Conservation (phyloP, 192 early-diverging fungal species). For the Backusella sp. region DNA sequence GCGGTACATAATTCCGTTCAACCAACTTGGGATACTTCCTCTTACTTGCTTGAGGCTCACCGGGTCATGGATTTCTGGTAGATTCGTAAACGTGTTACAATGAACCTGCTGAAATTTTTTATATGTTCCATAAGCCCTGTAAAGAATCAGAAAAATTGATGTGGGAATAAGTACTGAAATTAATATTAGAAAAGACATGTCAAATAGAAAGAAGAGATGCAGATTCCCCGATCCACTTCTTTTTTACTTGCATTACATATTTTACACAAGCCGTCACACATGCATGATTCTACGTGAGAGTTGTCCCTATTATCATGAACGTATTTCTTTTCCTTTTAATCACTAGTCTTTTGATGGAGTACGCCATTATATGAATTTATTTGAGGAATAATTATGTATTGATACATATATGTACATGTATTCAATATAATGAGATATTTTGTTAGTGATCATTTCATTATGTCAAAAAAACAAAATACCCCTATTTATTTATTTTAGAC, state of each 20-base stretch:
- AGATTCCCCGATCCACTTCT: neutral
- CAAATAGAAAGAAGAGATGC: neutral
- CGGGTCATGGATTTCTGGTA: slow-evolving; percentile 38
- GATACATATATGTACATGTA: too few species aligned
- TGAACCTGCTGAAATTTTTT: neutral
- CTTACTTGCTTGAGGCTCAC: slow-evolving; percentile 24
- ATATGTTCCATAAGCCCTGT: neutral
- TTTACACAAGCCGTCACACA: neutral
- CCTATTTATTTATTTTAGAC: too few species aligned
- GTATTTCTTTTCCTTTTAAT: neutral
- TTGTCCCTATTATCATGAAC: neutral
- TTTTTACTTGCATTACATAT: neutral
- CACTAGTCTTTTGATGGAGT: neutral
- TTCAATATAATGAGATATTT: too few species aligned
- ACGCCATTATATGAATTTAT: too few species aligned
- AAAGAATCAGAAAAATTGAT: neutral
- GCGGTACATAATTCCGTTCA: slow-evolving; percentile 52
- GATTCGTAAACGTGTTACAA: neutral
- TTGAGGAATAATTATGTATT: too few species aligned
- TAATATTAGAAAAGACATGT: neutral
- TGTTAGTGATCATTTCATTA: too few species aligned
- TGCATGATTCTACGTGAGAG: neutral
- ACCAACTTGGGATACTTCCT: slow-evolving; percentile 49
- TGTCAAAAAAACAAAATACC: too few species aligned
- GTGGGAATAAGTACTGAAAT: neutral